Base-by-base conservation (phyloP, 768 basidiomycete species). In the Exidia glandulosa region DNA sequence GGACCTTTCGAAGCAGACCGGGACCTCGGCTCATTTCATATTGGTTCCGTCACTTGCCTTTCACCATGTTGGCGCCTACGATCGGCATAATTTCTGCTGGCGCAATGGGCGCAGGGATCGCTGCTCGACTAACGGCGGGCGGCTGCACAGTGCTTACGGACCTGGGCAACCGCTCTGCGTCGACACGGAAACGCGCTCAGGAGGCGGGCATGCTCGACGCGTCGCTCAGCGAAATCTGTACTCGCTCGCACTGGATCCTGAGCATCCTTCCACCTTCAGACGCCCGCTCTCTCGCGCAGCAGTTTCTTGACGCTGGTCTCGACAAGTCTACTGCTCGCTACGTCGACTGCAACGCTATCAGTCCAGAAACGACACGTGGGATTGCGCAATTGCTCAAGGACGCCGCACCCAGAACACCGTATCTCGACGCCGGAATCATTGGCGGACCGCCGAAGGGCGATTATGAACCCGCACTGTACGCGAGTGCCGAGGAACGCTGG, bases 261-360 rank as follows among this genome's bases (percentile, higher is more conserved):
- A 83, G 81, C 63, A 80, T 85, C 61, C 68, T 85, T 4, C 84
- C 81, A 2, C 84, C 83, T 12, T n/a, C n/a, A 27, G 77, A 79
- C n/a, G 79, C 81, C 2, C 64, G 61, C 56, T 67, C 74, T 14
- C 72, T 82, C 61, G 79, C 80, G 1, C 68, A 75, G 63, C 71
- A 67, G 50, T 73, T 76, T 60, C 62, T 73, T 30, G 66, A 67
- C 23, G 74, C 73, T 41, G 67, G 69, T 54, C 32, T 59, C 12
- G 54, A 61, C 57, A 37, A 32, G 32, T 16, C 29, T 10, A 57
- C 57, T 56, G 66, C 75, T 19, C 65, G 77, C 47, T 83, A 79
- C 65, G 79, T 72, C 23, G 82, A 83, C 67, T 82, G 80, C 62
- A 85, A 86, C 60, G 81, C 83, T 9, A 75, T 84, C 47, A 81